Percentiles rank a stretch among this genome's conserved stretches.
Evolutionary conservation across 1,284 basidiomycete genomes (phyloP).

Genomic region (Pisolithus thermaeus): DNA sequence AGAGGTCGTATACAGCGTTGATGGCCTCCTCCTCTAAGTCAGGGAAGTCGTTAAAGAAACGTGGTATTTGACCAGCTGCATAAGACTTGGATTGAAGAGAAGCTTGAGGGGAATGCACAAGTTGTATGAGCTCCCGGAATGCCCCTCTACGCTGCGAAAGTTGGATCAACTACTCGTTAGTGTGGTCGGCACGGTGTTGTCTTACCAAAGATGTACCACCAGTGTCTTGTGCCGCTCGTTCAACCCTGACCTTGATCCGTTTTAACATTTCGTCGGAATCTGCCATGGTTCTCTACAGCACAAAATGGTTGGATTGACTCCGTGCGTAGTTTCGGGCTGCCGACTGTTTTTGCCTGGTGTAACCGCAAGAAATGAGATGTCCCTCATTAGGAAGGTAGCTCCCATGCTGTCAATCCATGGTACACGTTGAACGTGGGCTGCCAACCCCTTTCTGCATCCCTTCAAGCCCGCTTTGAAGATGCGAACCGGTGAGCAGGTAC

Average conservation of each 20-base stretch:
- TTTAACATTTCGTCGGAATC: slow-evolving; percentile 16
- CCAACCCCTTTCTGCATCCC: slow-evolving; percentile 4
- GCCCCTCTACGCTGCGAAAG: slow-evolving; percentile 18
- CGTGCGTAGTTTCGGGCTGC: too few species aligned
- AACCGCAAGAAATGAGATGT: not conserved
- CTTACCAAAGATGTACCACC: slow-evolving; percentile 16
- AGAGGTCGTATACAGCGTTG: slow-evolving; percentile 69
- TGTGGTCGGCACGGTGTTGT: slow-evolving; percentile 1
- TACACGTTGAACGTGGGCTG: not conserved
- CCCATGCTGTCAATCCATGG: slow-evolving; percentile 11
- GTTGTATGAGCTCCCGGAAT: slow-evolving; percentile 22
- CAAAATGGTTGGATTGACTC: not conserved
- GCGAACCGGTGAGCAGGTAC: slow-evolving; percentile 33
- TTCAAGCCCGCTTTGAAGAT: slow-evolving; percentile 12
- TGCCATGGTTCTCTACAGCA: slow-evolving; percentile 13
- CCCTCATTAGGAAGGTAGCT: slow-evolving; percentile 18
- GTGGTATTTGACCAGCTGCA: slow-evolving; percentile 51
- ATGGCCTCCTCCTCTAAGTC: slow-evolving; percentile 68
- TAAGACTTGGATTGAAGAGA: slow-evolving; percentile 38
- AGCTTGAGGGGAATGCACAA: slow-evolving; percentile 22
- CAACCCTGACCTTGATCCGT: slow-evolving; percentile 15
- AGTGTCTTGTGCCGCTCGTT: slow-evolving; percentile 19
- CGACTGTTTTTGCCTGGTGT: too few species aligned
- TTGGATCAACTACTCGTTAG: slow-evolving; percentile 1
- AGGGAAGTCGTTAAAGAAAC: slow-evolving; percentile 59